phyloP scores from a whole-genome alignment of 2,329 filamentous ascomycete genomes.

The Phialocephala sp. region DNA sequence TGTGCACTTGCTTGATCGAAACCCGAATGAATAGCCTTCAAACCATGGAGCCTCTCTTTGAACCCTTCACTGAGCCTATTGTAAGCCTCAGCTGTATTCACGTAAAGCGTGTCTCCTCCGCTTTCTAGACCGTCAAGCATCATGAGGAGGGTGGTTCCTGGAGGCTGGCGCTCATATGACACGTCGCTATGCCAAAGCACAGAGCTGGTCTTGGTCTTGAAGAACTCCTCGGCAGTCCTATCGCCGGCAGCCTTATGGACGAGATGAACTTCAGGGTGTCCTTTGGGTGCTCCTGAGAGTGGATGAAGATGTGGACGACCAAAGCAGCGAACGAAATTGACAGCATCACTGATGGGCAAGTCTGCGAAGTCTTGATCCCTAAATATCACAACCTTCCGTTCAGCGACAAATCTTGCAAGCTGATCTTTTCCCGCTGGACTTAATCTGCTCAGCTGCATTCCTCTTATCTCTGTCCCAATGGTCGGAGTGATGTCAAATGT shows the following conservation, averaged over 20 bases:
- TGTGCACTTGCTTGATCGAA: conserved; percentile 79
- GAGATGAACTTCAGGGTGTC: conserved; percentile 76
- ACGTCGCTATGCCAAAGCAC: conserved; percentile 92
- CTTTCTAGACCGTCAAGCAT: conserved; percentile 80
- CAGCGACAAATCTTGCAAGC: conserved; percentile 74
- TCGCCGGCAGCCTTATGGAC: conserved; percentile 76
- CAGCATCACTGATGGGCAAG: conserved; percentile 71
- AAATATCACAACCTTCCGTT: conserved; percentile 81
- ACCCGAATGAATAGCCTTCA: conserved; percentile 82
- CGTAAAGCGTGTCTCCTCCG: conserved; percentile 86
- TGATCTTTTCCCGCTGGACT: conserved; percentile 75
- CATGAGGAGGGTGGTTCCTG: conserved; percentile 89
- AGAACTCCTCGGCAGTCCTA: conserved; percentile 64
- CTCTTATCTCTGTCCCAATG: conserved; percentile 74
- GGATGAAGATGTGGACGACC: conserved; percentile 84
- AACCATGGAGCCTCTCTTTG: conserved; percentile 78
- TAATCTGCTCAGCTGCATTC: conserved; percentile 73
- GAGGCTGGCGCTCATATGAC: conserved; percentile 86
- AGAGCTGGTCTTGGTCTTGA: conserved; percentile 74
- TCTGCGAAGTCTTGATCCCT: conserved; percentile 75
- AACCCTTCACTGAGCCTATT: conserved; percentile 79
- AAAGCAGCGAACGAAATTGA: conserved; percentile 76
- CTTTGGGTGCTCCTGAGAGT: conserved; percentile 75
- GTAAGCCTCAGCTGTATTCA: conserved; percentile 81
- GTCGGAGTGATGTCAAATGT: conserved; percentile 71